Evolutionary conservation across 352 stramenopile genomes (phyloP), one percentile per base, ranked within the genome.

Genomic region (Phytophthora meadii): DNA sequence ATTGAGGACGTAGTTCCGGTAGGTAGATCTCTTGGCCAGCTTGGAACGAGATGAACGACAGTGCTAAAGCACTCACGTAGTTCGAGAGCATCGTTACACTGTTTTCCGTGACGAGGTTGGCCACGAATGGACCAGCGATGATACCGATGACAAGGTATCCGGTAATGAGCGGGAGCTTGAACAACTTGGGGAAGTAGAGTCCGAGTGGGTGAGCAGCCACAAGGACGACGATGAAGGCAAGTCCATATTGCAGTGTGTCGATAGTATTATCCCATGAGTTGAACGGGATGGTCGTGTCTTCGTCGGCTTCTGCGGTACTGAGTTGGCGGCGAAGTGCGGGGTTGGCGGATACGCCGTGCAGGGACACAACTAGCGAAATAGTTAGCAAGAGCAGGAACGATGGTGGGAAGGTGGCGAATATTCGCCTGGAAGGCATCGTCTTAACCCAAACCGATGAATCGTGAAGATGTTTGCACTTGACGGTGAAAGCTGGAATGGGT

Each of bases 11-110:
- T 9, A 89, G 70, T 40, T 87, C 81, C 3, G 78, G 81, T 17
- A 84, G 53, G 15, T 87, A 89, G 57, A 87, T 85, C 45, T 87
- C 81, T 36, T 89, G 81, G 4, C 81, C 81, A 3, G 81, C 81
- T 34, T 89, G 78, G 68, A 88, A 87, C 68, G 81, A 87, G 61
- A 89, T 89, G 70, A 90, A 90, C 30, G 81, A 88, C 17, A 90
- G 68, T 30, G 81, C 79, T 52, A 88, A 61, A 27, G 79, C 78
- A 50, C 81, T 90, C 24, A 90, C 74, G 27, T 76, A 81, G 51
- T 51, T 68, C 17, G 79, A 60, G 37, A 90, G 50, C 69, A 87
- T 77, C n/a, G 68, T 59, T n/a, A 88, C 70, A 4, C 74, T 59
- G 7, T 50, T 32, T 6, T 70, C 71, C 12, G 77, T 68, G n/a